Evolutionary conservation across 345 rosid species (phyloP).

Genomic region (Brassica nigra): DNA sequence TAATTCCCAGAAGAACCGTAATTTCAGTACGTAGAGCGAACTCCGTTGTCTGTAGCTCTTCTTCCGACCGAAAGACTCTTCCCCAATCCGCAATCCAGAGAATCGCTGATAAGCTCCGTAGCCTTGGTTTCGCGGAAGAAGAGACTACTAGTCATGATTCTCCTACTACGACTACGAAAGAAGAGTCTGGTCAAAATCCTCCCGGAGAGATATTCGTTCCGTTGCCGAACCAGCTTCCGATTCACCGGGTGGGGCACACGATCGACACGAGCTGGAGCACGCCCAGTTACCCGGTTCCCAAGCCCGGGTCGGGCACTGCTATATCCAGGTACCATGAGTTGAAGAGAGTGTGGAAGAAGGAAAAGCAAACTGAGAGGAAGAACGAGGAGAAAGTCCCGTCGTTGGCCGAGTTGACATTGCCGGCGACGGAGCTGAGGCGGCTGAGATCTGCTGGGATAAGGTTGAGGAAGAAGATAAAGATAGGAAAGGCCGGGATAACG

Average conservation of each 20-base stretch:
- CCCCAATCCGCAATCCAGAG: conserved; percentile 79
- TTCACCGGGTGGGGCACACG: conserved; percentile 85
- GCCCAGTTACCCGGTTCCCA: conserved; percentile 81
- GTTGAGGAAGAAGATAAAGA: conserved; percentile 65
- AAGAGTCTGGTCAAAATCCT: neutral
- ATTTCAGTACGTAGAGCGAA: conserved; percentile 26
- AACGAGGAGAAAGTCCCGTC: conserved; percentile 60
- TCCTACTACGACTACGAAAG: neutral
- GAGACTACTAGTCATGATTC: conserved; percentile 1
- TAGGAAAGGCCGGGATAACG: conserved; percentile 90
- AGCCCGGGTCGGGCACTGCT: conserved; percentile 71
- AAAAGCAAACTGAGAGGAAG: conserved; percentile 45
- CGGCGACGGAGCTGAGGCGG: conserved; percentile 62
- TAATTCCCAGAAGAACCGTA: neutral
- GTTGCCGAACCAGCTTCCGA: conserved; percentile 61
- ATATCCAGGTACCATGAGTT: conserved; percentile 60
- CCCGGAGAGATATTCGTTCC: conserved; percentile 89
- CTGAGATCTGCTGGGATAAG: conserved; percentile 62
- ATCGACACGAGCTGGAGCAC: conserved; percentile 94
- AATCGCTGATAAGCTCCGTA: conserved; percentile 92
- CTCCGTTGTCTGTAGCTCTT: conserved; percentile 40
- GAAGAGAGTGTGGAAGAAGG: conserved; percentile 55
- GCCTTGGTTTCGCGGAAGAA: conserved; percentile 70
- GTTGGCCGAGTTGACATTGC: conserved; percentile 72
- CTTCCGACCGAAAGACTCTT: conserved; percentile 44